A percentile compares a stretch with the other conserved stretches of the same genome.
phyloP scores from a whole-genome alignment of 2,329 filamentous ascomycete genomes.

The Fusarium sp. region DNA sequence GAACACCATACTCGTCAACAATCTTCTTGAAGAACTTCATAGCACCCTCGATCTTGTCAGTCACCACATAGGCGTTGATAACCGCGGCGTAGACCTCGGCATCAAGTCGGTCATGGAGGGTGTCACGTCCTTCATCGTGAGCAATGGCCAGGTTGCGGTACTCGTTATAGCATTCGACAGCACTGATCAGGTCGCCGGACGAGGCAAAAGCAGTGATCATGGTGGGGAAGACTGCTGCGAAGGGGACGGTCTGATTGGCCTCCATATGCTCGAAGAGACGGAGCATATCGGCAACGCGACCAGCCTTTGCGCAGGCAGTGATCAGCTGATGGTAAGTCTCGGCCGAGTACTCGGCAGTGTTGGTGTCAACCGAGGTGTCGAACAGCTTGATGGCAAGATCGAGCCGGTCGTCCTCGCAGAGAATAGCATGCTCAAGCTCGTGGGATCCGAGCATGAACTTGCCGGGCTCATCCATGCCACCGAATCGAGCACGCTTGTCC shows the following conservation, averaged over 20 bases:
- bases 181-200: slow-evolving; percentile 84
- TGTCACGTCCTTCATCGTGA: slow-evolving; percentile 79
- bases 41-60: slow-evolving; percentile 83
- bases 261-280: slow-evolving; percentile 95
- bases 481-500: slow-evolving; percentile 85
- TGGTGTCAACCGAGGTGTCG: slow-evolving; percentile 75
- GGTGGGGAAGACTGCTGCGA: slow-evolving; percentile 84
- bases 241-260: slow-evolving; percentile 76
- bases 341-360: slow-evolving; percentile 76
- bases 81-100: slow-evolving; percentile 90
- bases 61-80: slow-evolving; percentile 87
- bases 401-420: slow-evolving; percentile 88
- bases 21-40: slow-evolving; percentile 89
- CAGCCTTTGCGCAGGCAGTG: slow-evolving; percentile 85
- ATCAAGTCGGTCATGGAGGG: slow-evolving; percentile 79
- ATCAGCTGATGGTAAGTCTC: slow-evolving; percentile 90
- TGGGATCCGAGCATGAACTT: slow-evolving; percentile 91
- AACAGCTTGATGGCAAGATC: slow-evolving; percentile 89
- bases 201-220: slow-evolving; percentile 96
- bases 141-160: slow-evolving; percentile 91
- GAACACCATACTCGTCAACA: slow-evolving; percentile 69
- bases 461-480: slow-evolving; percentile 84
- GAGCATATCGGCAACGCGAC: slow-evolving; percentile 88
- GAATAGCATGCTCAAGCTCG: slow-evolving; percentile 86
- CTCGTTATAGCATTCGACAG: slow-evolving; percentile 95